Evolutionary conservation across 805 yeast genomes (phyloP).

Genomic region (Starmerella asiatica): DNA sequence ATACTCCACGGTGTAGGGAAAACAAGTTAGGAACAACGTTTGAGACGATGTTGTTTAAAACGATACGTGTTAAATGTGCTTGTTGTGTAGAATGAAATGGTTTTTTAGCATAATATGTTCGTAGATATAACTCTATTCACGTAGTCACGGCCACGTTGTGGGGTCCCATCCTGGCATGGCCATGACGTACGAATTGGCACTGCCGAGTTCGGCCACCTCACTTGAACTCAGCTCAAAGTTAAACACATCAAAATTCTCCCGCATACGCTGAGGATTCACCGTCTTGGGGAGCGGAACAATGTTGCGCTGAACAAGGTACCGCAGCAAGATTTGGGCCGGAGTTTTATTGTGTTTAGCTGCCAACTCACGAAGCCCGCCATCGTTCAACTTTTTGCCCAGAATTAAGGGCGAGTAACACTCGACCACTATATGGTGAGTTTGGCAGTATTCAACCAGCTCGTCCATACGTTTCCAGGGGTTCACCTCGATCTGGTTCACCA

Average conservation of each 20-base stretch:
- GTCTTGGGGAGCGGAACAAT: conserved; percentile 65
- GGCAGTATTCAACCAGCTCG: conserved; percentile 49
- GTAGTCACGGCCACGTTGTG: conserved; percentile 18
- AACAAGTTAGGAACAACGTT: no score
- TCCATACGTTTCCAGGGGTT: conserved; percentile 70
- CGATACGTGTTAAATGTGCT: background rate
- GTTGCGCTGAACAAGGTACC: conserved; percentile 39
- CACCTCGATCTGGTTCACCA: conserved; percentile 68
- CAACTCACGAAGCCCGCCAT: conserved; percentile 27
- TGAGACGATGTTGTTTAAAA: background rate
- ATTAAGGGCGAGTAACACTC: conserved; percentile 77
- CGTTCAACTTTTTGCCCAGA: conserved; percentile 41
- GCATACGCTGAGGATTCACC: conserved; percentile 41
- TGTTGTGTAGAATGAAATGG: background rate
- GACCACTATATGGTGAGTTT: conserved; percentile 40
- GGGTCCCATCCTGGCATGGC: conserved; percentile 29
- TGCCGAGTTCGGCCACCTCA: conserved; percentile 25
- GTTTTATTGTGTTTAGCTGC: conserved; percentile 31
- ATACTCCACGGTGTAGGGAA: no score
- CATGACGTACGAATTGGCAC: conserved; percentile 23
- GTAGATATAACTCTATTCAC: background rate
- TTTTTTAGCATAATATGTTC: background rate
- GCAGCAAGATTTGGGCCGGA: conserved; percentile 36
- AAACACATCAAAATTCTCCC: conserved; percentile 42
- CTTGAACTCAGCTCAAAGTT: conserved; percentile 29